phyloP scores from a whole-genome alignment of 2,329 filamentous ascomycete genomes.

The Teratosphaeria destructans region DNA sequence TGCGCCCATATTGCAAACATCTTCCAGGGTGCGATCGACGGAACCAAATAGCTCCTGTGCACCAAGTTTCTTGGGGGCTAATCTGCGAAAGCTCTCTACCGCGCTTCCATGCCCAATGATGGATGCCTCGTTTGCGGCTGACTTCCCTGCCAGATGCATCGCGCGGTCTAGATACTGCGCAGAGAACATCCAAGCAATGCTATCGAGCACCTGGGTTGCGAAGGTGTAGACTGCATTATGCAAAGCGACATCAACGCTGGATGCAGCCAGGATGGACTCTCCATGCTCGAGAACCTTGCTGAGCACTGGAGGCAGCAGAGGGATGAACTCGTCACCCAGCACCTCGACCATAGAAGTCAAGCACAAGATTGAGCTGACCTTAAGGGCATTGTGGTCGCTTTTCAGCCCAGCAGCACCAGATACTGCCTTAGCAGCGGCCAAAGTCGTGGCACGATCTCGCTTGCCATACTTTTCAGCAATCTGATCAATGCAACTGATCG shows the following conservation, averaged over 20 bases:
- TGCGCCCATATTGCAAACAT: constrained; percentile 37
- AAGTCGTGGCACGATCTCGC: constrained; percentile 69
- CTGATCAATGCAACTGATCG: constrained; percentile 81
- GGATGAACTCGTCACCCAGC: constrained; percentile 73
- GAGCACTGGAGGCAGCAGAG: constrained; percentile 67
- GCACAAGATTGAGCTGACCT: constrained; percentile 76
- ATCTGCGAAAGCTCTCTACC: constrained; percentile 49
- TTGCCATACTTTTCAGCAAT: constrained; percentile 93
- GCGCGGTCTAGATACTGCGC: constrained; percentile 53
- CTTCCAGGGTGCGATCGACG: constrained; percentile 60
- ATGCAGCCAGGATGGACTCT: constrained; percentile 47
- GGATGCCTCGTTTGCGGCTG: constrained; percentile 43
- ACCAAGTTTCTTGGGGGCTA: constrained; percentile 68
- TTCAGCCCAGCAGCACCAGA: constrained; percentile 67
- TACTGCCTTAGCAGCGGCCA: constrained; percentile 65
- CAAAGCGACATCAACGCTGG: constrained; percentile 43
- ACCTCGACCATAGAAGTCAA: constrained; percentile 84
- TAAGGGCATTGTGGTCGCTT: constrained; percentile 59
- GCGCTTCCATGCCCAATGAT: constrained; percentile 5
- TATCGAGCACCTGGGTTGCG: constrained; percentile 66
- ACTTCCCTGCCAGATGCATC: constrained; percentile 36
- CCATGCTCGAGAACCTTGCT: constrained; percentile 64
- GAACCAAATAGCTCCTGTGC: constrained; percentile 65
- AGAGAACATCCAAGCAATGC: constrained; percentile 84
- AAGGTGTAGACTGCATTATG: constrained; percentile 78